Conservation (phyloP, 192 early-diverging fungal species). For the Rhizophagus sp. region DNA sequence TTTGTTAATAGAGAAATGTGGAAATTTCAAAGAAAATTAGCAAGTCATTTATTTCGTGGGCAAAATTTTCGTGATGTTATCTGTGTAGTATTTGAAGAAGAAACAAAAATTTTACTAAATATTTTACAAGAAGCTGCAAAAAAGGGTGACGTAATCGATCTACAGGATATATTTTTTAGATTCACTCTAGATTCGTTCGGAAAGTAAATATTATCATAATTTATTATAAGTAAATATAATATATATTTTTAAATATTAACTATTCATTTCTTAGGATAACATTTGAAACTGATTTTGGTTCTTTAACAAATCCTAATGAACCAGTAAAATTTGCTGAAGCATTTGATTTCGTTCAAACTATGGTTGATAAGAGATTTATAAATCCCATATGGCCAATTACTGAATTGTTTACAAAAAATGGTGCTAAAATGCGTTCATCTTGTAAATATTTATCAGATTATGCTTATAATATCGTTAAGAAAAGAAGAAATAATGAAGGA, state of each 20-base stretch:
- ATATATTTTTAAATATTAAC: too few species aligned
- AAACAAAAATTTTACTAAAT: background rate
- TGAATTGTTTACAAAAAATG: slow-evolving; percentile 29
- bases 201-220: background rate
- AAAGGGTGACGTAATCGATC: slow-evolving; percentile 39
- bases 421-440: slow-evolving; percentile 32
- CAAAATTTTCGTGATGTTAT: slow-evolving; percentile 23
- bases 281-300: slow-evolving; percentile 38
- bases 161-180: slow-evolving; percentile 32
- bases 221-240: too few species aligned
- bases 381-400: slow-evolving; percentile 41
- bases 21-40: slow-evolving; percentile 23
- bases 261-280: slow-evolving; percentile 22
- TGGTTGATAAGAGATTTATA: slow-evolving; percentile 35
- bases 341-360: slow-evolving; percentile 53
- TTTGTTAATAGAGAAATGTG: background rate
- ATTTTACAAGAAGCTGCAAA: slow-evolving; percentile 30
- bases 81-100: slow-evolving; percentile 1
- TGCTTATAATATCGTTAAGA: slow-evolving; percentile 37
- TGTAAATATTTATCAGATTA: slow-evolving; percentile 35
- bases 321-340: slow-evolving; percentile 47
- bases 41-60: background rate
- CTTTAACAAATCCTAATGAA: slow-evolving; percentile 33
- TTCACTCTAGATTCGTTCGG: slow-evolving; percentile 48
- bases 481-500: slow-evolving; percentile 2